Evolutionary conservation across 306 rosid species (phyloP), one percentile per base, ranked within the genome.

Genomic region (Astragalus membranaceus): DNA sequence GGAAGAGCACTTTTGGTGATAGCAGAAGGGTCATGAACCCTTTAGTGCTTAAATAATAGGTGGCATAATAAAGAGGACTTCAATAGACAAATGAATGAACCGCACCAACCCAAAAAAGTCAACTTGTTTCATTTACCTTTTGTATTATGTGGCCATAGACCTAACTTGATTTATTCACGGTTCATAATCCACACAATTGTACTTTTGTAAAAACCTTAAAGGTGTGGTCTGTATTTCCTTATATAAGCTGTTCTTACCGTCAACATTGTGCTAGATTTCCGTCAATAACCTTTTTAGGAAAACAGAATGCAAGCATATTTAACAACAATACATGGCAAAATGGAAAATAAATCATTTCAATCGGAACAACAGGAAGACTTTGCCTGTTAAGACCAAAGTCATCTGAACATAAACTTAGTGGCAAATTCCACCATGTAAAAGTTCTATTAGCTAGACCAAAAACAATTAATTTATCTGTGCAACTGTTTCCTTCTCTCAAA

Each of bases 81-180:
- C 0, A 37, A 36, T 70, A 8, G 4, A 58, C 10, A 46, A 32
- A 64, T 59, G 11, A 44, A 72, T 58, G 70, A 3, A 49, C 12
- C 37, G 8, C 7, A 64, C 48, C 39, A 72, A 37, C 39, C 17
- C 1, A 57, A 58, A 50, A 75, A 61, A 67, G 84, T 83, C 86
- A 79, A 83, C 84, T 73, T 75, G 37, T 48, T 48, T 48, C 52
- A 32, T 75, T 55, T 41, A 52, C 30, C 51, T 74, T 30, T 42
- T 49, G 7, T 64, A 10, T 57, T 64, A 35, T 43, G 14, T 75
- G 81, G 73, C 46, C 29, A 55, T 54, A 33, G 37, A 62, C 86
- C 86, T 67, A 79, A 75, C 84, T 68, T 33, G 10, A 10, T 54
- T 10, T 2, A 61, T 66, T 49, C 78, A 49, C 56, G 69, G 56